Base-by-base conservation (phyloP, 1,139 yeast genomes). In the Magnusiomyces magnusii region DNA sequence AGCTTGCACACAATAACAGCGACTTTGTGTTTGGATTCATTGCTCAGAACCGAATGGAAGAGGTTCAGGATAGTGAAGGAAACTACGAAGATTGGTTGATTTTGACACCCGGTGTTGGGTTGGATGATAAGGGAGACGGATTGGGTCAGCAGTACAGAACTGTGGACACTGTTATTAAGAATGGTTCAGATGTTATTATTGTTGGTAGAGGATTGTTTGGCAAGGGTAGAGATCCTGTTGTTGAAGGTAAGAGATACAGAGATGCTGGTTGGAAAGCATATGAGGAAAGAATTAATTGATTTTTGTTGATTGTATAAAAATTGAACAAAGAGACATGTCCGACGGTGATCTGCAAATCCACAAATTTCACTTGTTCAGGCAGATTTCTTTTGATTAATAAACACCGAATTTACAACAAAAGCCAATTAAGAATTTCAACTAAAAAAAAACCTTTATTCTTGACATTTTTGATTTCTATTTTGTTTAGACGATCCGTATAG, bases 101-200 rank as follows among this genome's bases (percentile, higher is more conserved):
- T 59, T 84, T 95, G 92, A 93, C 99, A 0, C 99, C 99, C 0
- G 99, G 99, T 61, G 99, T 95, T 53, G 98, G 98, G 1, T 79
- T 95, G 61, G 99, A 92, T 70, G 98, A 92, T 69, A 93, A 86
- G 73, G 98, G 98, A n/a, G 99, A 93, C 72, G 84, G 85, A 0
- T 79, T 93, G 63, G 99, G 99, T 25, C 99, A 95, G 75, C 99
- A 93, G 74, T 95, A 95, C 74, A 81, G 99, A 72, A 84, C 97
- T 7, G 99, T 93, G 2, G 84, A 83, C 65, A 89, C 88, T 62
- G 99, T 91, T 34, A 77, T 89, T 9, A 71, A 82, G 27, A 83
- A 87, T 2, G 99, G 99, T 21, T 81, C 96, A 1, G 99, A 95
- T 72, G 81, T 95, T 58, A 91, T 95, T 59, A 95, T 95, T 71